Base-by-base conservation (phyloP, 116 monocot species). In the Iris pallida region DNA sequence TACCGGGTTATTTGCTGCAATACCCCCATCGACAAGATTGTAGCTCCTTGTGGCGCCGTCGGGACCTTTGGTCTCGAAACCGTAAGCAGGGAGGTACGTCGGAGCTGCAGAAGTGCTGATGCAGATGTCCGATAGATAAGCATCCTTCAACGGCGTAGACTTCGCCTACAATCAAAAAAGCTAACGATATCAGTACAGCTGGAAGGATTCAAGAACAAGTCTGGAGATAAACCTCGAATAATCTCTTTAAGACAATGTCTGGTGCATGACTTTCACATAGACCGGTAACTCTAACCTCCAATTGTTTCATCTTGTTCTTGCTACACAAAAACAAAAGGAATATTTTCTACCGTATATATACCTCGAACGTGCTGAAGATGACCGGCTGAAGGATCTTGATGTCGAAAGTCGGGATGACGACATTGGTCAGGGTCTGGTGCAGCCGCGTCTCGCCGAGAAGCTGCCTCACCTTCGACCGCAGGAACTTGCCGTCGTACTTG, bases 91-190 rank as follows among this genome's bases (percentile, higher is more conserved):
- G 13, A 90, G 77, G 61, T 74, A 86, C 0, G 86, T 86, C 1
- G 86, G 90, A 5, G 86, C 86, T 16, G 86, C 90, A 0, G 83
- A 81, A 4, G 86, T 86, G 61, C 75, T 45, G 18, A 90, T 83
- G 68, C 90, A 86, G 13, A 86, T 66, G 20, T 90, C 86, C 2
- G 65, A 65, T 52, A 65, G 8, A 0, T 49, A 30, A 1, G 51
- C 65, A 65, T 65, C 49, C 17, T 78, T 69, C 5, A 16, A 55
- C 0, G 52, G 55, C 0, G 60, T 46, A 0, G 5, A 45, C 41
- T 75, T 80, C 1, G 55, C 77, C 88, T 88, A 42, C 43, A 63
- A 45, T 16, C 16, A 3, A n/a, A n/a, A n/a, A n/a, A n/a, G 30
- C 30, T 30, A 30, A 30, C 3, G 30, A 3, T 30, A 30, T 30